Evolutionary conservation across 2,329 filamentous ascomycete species (phyloP), one percentile per base, ranked within the genome.

Genomic region (Aureobasidium namibiae): DNA sequence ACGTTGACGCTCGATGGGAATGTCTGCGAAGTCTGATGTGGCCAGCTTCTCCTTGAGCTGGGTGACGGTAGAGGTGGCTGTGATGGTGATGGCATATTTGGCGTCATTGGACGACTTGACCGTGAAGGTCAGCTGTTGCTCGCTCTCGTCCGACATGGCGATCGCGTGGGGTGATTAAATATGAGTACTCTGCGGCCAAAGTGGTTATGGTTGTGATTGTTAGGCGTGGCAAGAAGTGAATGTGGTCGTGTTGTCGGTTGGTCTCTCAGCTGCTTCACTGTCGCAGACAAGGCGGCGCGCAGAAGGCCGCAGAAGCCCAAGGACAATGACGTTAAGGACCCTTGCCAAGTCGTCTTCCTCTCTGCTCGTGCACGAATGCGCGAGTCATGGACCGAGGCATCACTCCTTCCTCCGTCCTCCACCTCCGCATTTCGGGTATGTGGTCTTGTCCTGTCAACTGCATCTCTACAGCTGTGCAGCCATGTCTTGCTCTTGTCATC

Each of bases 41-140:
- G 92, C 84, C 39, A 99, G 85, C 79, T 92, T 96, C 63, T 82
- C 83, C 81, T 99, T 99, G 67, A 99, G 82, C 62, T 96, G 91
- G 60, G 83, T 80, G 44, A 97, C 87, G 8, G 87, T 88, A 50
- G 87, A 89, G 36, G 84, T 82, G 65, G 88, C 82, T 60, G 88
- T 75, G 69, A 97, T 86, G 60, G 90, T 95, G 71, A 99, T 79
- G 56, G 83, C 86, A 70, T 90, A 92, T 73, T 88, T 90, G 72
- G 83, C 85, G 71, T 96, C 92, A 67, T 86, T 88, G n/a, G 90
- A 92, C n/a, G 90, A 89, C 80, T 97, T 99, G 75, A 99, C 87
- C 77, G 91, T 94, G 83, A 99, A 97, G 73, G 89, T 95, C 76
- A 99, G 78, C 68, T 92, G 86, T 68, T 86, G 77, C 69, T 92